Evolutionary conservation across 441 rosid species (phyloP), one percentile per base, ranked within the genome.

Genomic region (Capsella rubella): DNA sequence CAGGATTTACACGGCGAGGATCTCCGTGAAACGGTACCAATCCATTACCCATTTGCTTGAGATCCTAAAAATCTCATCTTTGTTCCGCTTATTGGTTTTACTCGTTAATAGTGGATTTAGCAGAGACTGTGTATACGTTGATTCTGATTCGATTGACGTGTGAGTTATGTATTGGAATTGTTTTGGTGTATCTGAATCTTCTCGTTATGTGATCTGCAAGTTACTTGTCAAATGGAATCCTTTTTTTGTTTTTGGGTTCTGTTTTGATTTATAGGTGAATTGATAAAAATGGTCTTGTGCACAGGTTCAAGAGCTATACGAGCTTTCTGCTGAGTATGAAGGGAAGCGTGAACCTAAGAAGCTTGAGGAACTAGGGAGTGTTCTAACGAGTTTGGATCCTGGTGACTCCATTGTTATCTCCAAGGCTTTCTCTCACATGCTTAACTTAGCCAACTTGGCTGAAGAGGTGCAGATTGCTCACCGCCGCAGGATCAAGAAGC

Each of bases 381-480:
- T 89, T 1, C 76, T 95, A 69, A 95, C 97, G 25, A 85, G 95
- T 71, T 81, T 95, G 82, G 98, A 95, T 82, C 89, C 99, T 0
- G 98, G 96, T 29, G 99, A 95, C 73, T 91, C 99, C 67, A 95
- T 95, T 75, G 96, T 91, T 45, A 57, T 95, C 72, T 79, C 99
- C 9, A 95, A 92, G 65, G 82, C 98, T 18, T 92, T 90, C 82
- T 80, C 97, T 37, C 90, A 91, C 83, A 95, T 95, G 99, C 99
- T 95, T 76, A 95, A 84, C 85, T 79, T 95, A 83, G 97, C 97
- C 50, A 95, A 95, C 77, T 78, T 94, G 64, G 98, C 98, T 9
- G 96, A 93, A 80, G 99, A 92, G 71, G 97, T 95, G 55, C 97
- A 95, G 82, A 90, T 95, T 72, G 99, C 99, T 21, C 61, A 85